Base-by-base conservation (phyloP, 257 asterid genomes). In the Handroanthus guayacan region DNA sequence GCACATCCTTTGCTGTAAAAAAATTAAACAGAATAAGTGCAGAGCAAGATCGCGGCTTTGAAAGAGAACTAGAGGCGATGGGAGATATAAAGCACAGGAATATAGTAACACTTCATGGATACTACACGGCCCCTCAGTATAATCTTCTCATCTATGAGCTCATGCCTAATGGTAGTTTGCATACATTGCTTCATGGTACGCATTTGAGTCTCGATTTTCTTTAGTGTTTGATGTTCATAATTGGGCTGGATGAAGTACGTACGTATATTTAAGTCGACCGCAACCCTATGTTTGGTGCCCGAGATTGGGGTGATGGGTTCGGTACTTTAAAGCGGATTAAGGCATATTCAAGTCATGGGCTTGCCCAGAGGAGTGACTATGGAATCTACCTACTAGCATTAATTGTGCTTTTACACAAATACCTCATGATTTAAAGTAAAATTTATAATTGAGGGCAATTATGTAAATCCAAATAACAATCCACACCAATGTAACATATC, bases 91-190 rank as follows among this genome's bases (percentile, higher is more conserved):
- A 94, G 80, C 98, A 94, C 74, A 71, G 97, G 65, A 94, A 94
- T 83, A 86, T 94, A 57, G 92, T 90, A 3, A 87, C 92, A 54
- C 97, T 94, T 71, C 84, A 91, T 56, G 98, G 98, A 62, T 94
- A 88, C 83, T 94, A 90, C 79, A 79, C 91, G 54, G 84, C 97
- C 52, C 82, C 92, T 51, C 93, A 83, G 2, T 94, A 87, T 62
- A 90, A 94, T 81, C 96, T 90, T 80, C 97, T 94, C 75, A 86
- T 94, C 48, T 94, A 94, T n/a, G 95, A 92, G 78, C 87, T 94
- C 52, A 92, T 94, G 98, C 90, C 93, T 51, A 87, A 90, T 81
- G 98, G 97, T 58, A 87, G 90, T 80, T 84, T 94, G 64, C 86
- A 94, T 56, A 12, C 76, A 17, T 77, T 86, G 34, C 97, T 94